phyloP scores from a whole-genome alignment of 2,329 filamentous ascomycete genomes.

The Talaromyces sp. region DNA sequence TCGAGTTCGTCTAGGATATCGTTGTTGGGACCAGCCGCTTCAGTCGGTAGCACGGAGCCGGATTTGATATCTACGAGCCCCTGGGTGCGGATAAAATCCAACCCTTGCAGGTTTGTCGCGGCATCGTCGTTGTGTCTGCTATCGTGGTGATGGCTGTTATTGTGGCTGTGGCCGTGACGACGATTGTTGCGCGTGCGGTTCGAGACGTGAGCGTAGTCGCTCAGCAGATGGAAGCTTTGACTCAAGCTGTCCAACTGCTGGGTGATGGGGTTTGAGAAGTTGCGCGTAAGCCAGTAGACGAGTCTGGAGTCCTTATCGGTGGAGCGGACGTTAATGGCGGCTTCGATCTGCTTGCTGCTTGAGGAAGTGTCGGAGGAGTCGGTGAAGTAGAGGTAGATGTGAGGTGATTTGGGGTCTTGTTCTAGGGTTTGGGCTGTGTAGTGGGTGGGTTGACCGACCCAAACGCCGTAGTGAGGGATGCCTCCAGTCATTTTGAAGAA shows the following conservation, averaged over 20 bases:
- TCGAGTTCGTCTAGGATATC: constrained; percentile 38
- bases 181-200: background rate
- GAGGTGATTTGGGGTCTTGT: constrained; percentile 26
- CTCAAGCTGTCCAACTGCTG: constrained; percentile 21
- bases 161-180: constrained; percentile 14
- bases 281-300: constrained; percentile 32
- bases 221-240: constrained; percentile 27
- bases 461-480: constrained; percentile 24
- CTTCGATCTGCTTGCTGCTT: constrained; percentile 21
- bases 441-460: constrained; percentile 21
- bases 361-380: constrained; percentile 17
- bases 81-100: constrained; percentile 18
- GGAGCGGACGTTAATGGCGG: constrained; percentile 35
- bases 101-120: constrained; percentile 22
- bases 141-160: constrained; percentile 21
- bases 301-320: constrained; percentile 27
- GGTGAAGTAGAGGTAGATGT: constrained; percentile 32
- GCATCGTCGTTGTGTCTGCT: constrained; percentile 20
- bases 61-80: constrained; percentile 26
- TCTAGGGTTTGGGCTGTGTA: constrained; percentile 20
- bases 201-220: constrained; percentile 9
- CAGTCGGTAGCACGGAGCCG: constrained; percentile 25
- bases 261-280: constrained; percentile 29
- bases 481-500: background rate
- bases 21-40: constrained; percentile 24